phyloP scores from a whole-genome alignment of 768 basidiomycete genomes.

The Lactarius evosmus region DNA sequence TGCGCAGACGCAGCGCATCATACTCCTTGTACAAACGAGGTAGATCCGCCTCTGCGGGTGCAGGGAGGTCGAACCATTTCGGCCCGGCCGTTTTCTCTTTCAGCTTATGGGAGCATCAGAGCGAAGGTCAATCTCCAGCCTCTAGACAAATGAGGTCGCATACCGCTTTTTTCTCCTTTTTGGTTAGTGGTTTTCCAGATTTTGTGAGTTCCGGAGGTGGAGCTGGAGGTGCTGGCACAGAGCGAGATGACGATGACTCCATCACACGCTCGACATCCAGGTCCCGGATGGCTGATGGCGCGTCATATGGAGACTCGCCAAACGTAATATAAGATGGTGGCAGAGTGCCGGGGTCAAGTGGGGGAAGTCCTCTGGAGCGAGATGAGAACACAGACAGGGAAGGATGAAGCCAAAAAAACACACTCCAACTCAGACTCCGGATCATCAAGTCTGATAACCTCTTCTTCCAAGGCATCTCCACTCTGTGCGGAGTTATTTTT shows the following conservation, averaged over 20 bases:
- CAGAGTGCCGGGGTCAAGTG: constrained; percentile 61
- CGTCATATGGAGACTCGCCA: constrained; percentile 41
- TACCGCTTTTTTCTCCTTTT: constrained; percentile 69
- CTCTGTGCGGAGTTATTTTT: constrained; percentile 8
- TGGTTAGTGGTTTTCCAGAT: constrained; percentile 65
- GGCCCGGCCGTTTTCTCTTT: constrained; percentile 71
- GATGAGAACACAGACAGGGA: not conserved
- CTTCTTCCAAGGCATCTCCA: constrained; percentile 41
- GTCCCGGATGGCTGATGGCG: constrained; percentile 52
- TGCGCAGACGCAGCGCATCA: constrained; percentile 80
- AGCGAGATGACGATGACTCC: constrained; percentile 47
- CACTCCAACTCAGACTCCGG: constrained; percentile 38
- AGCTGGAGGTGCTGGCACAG: constrained; percentile 57
- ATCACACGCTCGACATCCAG: constrained; percentile 56
- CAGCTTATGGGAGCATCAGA: constrained; percentile 43
- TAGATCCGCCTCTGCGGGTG: constrained; percentile 74
- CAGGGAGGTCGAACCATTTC: constrained; percentile 86
- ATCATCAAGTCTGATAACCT: constrained; percentile 49
- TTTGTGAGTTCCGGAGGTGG: constrained; percentile 58
- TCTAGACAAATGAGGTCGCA: constrained; percentile 27
- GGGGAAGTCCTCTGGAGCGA: constrained; percentile 52
- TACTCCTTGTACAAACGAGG: constrained; percentile 81
- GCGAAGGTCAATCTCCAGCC: not conserved
- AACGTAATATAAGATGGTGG: constrained; percentile 64
- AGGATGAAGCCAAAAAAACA: constrained; percentile 25